Percentiles rank a stretch among this genome's conserved stretches.
phyloP scores from a whole-genome alignment of 1,139 yeast genomes.

The Kluyveromyces sp. region DNA sequence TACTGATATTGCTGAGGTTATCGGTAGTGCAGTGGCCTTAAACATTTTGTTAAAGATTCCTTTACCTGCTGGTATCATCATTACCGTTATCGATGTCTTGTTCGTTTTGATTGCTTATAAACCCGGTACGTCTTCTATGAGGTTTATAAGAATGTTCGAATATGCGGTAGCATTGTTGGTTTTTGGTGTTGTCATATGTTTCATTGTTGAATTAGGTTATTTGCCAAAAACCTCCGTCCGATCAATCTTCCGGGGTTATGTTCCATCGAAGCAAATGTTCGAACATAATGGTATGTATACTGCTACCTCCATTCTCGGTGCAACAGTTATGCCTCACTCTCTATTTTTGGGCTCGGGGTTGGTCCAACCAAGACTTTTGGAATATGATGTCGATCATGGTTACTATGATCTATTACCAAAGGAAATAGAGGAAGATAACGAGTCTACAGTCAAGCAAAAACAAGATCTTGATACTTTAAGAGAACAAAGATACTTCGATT shows the following conservation, averaged over 20 bases:
- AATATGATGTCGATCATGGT: constrained; percentile 46
- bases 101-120: constrained; percentile 67
- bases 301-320: constrained; percentile 73
- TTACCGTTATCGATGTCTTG: constrained; percentile 66
- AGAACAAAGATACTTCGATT: constrained; percentile 29
- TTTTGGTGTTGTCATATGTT: constrained; percentile 63
- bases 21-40: constrained; percentile 80
- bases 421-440: constrained; percentile 12
- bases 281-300: constrained; percentile 58
- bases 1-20: constrained; percentile 81
- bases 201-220: constrained; percentile 57
- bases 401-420: constrained; percentile 26
- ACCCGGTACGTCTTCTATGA: constrained; percentile 59
- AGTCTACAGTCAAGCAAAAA: constrained; percentile 13
- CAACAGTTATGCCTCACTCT: constrained; percentile 81
- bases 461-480: constrained; percentile 10
- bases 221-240: constrained; percentile 44
- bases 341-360: constrained; percentile 68
- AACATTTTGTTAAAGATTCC: constrained; percentile 64
- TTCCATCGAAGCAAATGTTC: constrained; percentile 59
- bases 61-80: constrained; percentile 67
- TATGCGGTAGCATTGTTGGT: constrained; percentile 58
- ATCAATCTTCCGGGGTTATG: constrained; percentile 58
- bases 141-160: constrained; percentile 59
- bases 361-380: constrained; percentile 64